Base-by-base conservation (phyloP, 176 grass and related monocot genomes). In the Pontederia crassipes region DNA sequence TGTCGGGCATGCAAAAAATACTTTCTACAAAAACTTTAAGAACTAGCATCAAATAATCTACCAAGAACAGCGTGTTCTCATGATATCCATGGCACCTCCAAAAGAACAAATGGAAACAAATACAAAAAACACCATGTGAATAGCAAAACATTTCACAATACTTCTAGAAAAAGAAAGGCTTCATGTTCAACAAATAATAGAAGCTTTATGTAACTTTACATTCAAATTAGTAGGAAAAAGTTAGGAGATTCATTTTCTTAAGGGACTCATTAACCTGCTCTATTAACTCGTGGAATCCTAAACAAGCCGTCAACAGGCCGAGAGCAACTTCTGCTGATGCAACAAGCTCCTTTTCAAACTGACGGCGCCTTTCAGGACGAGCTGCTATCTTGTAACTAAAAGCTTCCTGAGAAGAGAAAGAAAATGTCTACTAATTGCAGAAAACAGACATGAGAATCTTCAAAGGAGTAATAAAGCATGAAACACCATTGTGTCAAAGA, bases 271-370 rank as follows among this genome's bases (percentile, higher is more conserved):
- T 59, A 24, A 88, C 93, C 84, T 98, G 87, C 74, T 92, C 87
- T 83, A 86, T 92, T 59, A 98, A 81, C 62, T 88, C 71, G 65
- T 98, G 77, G 77, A 98, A 79, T 70, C 49, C 73, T 85, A 90
- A 88, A 69, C 93, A 98, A 83, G 82, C 84, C 74, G 93, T 92
- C 74, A 92, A 77, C 55, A 98, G 80, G 58, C 48, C 63, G 59
- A 98, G 75, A 64, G 87, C 78, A 68, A 81, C 93, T 83, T 86
- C 74, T 69, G 93, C 79, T 54, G 82, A 86, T 73, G 84, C 81
- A 80, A 70, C 59, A 71, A 98, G 84, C 32, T 98, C 87, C 67
- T 83, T 98, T 50, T 98, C 84, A 81, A 92, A 98, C 52, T 92
- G 87, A 58, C 88, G 86, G 24, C 81, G 84, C 56, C 87, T 88